Conservation (phyloP, 1,139 yeast species). For the Suhomyces maxii region DNA sequence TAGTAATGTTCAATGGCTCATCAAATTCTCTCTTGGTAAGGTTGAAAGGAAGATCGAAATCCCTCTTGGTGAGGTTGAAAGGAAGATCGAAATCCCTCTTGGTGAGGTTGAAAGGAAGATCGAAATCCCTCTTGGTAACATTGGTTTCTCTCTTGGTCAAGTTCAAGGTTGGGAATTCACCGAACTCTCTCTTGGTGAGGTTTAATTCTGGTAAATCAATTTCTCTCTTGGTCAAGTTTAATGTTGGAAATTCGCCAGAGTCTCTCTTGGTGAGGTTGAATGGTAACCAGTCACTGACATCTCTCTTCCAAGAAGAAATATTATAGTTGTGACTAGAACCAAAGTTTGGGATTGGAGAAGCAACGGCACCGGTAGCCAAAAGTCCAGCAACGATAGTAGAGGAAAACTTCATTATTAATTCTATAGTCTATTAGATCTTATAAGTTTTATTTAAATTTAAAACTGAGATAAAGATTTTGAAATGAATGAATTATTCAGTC, state of each 20-base stretch:
- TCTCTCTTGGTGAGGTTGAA: background rate
- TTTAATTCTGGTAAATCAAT: background rate
- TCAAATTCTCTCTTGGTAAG: background rate
- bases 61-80: background rate
- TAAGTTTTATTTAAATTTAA: background rate
- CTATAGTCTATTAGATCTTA: background rate
- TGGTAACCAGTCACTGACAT: background rate
- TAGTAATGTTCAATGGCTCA: background rate
- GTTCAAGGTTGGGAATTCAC: background rate
- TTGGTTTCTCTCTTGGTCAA: background rate
- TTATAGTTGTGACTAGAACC: background rate
- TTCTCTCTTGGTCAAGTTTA: background rate
- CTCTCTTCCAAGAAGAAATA: too few relatives aligned
- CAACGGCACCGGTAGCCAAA: conserved; percentile 2
- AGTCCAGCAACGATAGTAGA: conserved; percentile 1
- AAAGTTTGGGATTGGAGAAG: conserved; percentile 9
- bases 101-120: background rate
- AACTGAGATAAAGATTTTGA: background rate
- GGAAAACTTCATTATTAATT: conserved; percentile 5
- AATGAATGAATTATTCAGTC: background rate
- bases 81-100: background rate
- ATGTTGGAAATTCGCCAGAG: background rate
- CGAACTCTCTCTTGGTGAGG: background rate
- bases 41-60: background rate
- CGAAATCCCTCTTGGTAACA: background rate